phyloP scores from a whole-genome alignment of 495 filamentous ascomycete genomes.

The Neurospora sp. region DNA sequence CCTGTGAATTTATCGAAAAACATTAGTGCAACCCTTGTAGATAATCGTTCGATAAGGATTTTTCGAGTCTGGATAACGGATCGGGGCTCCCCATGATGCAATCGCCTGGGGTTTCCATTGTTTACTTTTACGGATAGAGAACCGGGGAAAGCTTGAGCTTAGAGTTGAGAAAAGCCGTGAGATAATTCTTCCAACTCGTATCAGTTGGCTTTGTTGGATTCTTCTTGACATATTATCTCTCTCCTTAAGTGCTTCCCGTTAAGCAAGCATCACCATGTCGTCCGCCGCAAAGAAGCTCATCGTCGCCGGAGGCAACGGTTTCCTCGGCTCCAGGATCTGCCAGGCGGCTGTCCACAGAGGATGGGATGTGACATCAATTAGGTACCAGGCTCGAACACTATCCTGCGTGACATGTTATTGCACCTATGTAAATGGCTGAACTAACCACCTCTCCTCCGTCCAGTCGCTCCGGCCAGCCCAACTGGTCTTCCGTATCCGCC shows the following conservation, averaged over 20 bases:
- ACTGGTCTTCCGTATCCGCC: conserved; percentile 69
- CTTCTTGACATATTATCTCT: neutral
- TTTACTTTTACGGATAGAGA: neutral
- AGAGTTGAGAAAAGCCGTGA: neutral
- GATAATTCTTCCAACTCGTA: neutral
- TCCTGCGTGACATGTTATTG: no score
- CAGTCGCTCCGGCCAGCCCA: conserved; percentile 81
- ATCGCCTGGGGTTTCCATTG: neutral
- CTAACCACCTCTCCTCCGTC: neutral
- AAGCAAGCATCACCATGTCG: conserved; percentile 13
- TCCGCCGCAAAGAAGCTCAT: conserved; percentile 56
- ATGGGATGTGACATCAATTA: conserved; percentile 85
- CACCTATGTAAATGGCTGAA: neutral
- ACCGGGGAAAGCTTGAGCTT: neutral
- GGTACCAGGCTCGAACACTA: conserved; percentile 36
- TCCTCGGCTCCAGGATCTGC: conserved; percentile 87
- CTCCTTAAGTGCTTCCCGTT: neutral
- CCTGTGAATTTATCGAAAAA: neutral
- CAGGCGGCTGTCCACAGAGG: conserved; percentile 71
- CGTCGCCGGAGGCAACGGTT: conserved; percentile 92
- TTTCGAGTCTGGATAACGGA: neutral
- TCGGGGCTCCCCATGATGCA: conserved; percentile 1
- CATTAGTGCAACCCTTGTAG: conserved; percentile 10
- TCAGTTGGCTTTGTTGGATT: neutral
- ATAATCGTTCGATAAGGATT: neutral